Evolutionary conservation across 2,329 filamentous ascomycete genomes (phyloP).

Genomic region (Ascosphaera aggregata): DNA sequence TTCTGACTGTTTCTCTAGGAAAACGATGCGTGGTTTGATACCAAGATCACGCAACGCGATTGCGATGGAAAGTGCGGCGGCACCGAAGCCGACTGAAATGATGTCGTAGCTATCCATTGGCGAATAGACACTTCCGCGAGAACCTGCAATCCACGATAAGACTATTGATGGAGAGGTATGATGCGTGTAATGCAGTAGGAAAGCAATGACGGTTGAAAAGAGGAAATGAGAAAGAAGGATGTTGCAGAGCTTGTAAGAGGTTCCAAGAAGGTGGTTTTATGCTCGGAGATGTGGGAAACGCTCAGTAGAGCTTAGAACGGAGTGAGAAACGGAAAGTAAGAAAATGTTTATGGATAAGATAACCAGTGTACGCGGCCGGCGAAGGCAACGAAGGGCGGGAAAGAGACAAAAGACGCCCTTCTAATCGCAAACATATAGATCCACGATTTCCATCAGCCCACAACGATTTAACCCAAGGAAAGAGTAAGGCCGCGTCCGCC

Average conservation of each 20-base stretch:
- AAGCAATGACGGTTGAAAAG: background rate
- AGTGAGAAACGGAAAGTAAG: background rate
- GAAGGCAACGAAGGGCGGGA: background rate
- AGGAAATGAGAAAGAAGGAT: background rate
- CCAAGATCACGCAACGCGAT: constrained; percentile 71
- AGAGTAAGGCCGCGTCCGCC: background rate
- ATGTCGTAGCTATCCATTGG: constrained; percentile 38
- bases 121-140: no score
- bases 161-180: no score
- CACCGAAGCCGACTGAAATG: constrained; percentile 79
- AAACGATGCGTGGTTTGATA: constrained; percentile 48
- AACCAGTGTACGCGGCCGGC: background rate
- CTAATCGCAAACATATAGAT: background rate
- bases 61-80: constrained; percentile 70
- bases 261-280: background rate
- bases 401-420: background rate
- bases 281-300: background rate
- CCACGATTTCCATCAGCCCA: background rate
- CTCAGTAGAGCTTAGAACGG: no score
- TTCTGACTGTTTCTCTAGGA: constrained; percentile 59
- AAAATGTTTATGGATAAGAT: background rate
- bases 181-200: no score
- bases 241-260: background rate
- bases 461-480: background rate
- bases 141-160: no score